Evolutionary conservation across 345 rosid species (phyloP).

Genomic region (Firmiana major): DNA sequence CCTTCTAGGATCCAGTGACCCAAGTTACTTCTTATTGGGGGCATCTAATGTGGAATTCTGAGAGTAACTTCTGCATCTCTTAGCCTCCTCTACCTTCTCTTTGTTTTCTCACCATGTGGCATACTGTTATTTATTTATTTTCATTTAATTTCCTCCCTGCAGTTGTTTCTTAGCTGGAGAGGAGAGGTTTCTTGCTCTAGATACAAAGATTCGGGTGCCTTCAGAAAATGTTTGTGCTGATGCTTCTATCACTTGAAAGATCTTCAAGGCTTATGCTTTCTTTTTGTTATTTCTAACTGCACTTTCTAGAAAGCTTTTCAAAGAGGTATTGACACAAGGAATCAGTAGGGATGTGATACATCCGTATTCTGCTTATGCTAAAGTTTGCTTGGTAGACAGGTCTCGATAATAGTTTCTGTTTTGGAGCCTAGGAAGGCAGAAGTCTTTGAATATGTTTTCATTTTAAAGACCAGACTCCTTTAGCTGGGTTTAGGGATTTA

Average conservation of each 20-base stretch:
- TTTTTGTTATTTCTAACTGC: not conserved
- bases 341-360: not conserved
- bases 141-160: not conserved
- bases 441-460: too few species aligned
- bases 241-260: too few species aligned
- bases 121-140: not conserved
- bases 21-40: conserved; percentile 45
- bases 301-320: not conserved
- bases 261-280: too few species aligned
- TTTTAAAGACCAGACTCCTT: too few species aligned
- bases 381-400: not conserved
- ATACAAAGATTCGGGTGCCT: not conserved
- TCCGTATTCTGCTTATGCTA: too few species aligned
- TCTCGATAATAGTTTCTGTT: too few species aligned
- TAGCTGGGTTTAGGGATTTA: too few species aligned
- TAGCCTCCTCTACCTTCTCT: not conserved
- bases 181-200: not conserved
- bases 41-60: conserved; percentile 47
- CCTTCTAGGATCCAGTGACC: conserved; percentile 63
- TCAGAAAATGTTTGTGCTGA: not conserved
- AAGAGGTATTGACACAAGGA: not conserved
- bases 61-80: conserved; percentile 23
- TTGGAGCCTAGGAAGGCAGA: too few species aligned
- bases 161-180: not conserved
- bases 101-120: not conserved